Evolutionary conservation across 1,139 yeast genomes (phyloP).

Genomic region (Yamadazyma atmosphaerica): DNA sequence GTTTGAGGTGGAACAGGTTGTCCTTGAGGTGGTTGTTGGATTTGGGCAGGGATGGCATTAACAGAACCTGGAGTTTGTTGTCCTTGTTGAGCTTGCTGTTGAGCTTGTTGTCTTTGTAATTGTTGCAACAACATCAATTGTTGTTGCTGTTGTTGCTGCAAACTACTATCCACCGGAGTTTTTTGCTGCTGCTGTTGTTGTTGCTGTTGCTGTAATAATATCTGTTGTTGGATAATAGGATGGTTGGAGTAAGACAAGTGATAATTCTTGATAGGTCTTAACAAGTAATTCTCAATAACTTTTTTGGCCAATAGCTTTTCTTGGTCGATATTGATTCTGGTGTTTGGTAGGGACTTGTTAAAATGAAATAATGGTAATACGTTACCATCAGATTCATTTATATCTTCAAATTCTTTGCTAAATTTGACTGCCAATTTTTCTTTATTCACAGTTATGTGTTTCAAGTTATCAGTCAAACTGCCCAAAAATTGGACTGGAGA

Average conservation of each 20-base stretch:
- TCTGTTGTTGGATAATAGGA: conserved; percentile 43
- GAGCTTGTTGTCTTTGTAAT: conserved; percentile 21
- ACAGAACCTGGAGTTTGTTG: conserved; percentile 5
- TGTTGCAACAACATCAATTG: conserved; percentile 31
- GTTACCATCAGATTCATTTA: conserved; percentile 14
- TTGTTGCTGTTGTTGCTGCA: conserved; percentile 25
- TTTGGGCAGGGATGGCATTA: conserved; percentile 17
- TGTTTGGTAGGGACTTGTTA: conserved; percentile 18
- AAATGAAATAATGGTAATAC: conserved; percentile 45
- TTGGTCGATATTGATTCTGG: conserved; percentile 30
- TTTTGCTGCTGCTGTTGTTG: conserved; percentile 24
- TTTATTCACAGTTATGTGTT: conserved; percentile 29
- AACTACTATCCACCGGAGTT: conserved; percentile 5
- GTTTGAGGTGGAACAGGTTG: conserved; percentile 10
- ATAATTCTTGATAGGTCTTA: conserved; percentile 47
- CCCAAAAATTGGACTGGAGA: conserved; percentile 38
- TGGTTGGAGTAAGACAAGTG: conserved; percentile 51
- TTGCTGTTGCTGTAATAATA: conserved; percentile 32
- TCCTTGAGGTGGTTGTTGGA: conserved; percentile 9
- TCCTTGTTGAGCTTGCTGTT: too few relatives aligned
- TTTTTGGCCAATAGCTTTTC: conserved; percentile 41
- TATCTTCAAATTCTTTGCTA: conserved; percentile 32
- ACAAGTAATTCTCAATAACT: conserved; percentile 42
- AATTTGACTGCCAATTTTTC: conserved; percentile 24
- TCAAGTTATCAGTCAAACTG: conserved; percentile 36